Base-by-base conservation (phyloP, 352 stramenopile species). In the Pilasporangium apinafurcum region DNA sequence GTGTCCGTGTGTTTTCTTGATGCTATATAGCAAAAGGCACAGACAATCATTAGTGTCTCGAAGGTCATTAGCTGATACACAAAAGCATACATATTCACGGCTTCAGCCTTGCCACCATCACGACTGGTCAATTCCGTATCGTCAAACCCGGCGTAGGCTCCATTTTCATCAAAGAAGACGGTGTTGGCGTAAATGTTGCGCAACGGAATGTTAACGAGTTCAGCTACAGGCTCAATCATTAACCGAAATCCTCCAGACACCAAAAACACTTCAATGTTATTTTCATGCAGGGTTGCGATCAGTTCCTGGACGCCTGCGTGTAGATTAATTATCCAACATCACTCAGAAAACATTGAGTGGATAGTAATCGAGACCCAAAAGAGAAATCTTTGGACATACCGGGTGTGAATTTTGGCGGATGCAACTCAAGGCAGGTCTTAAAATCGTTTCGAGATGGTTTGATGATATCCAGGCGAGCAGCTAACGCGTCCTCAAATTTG, bases 151-250 rank as follows among this genome's bases (percentile, higher is more conserved):
- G 44, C 55, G 62, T 98, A 99, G 1, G 77, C 68, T 35, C 88
- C 90, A 20, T 84, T 49, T 37, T 72, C 62, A 29, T 94, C 67
- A 59, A 99, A 99, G 38, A 97, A 78, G 41, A 99, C 92, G 12
- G 90, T 98, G 77, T 99, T 99, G 40, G 97, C 97, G 65, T 97
- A 98, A 51, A 99, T 97, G 57, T 96, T 95, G 31, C 69, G 68
- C 69, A 85, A 50, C 48, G 87, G 68, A 59, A 96, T 73, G 40
- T 62, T 61, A 56, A 97, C 57, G 38, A 80, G 48, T 52, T 92
- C 66, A 14, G 96, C 96, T 0, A 99, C 80, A 0, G 96, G 96
- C 53, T 98, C 86, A 67, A 99, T 99, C 96, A 99, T 99, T 47
- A 98, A 68, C 2, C 95, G 85, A 50, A 99, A 99, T 45, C 97